A percentile compares a stretch with the other conserved stretches of the same genome.
Evolutionary conservation across 2,329 filamentous ascomycete species (phyloP).

Genomic region (Trichoderma hamatum): DNA sequence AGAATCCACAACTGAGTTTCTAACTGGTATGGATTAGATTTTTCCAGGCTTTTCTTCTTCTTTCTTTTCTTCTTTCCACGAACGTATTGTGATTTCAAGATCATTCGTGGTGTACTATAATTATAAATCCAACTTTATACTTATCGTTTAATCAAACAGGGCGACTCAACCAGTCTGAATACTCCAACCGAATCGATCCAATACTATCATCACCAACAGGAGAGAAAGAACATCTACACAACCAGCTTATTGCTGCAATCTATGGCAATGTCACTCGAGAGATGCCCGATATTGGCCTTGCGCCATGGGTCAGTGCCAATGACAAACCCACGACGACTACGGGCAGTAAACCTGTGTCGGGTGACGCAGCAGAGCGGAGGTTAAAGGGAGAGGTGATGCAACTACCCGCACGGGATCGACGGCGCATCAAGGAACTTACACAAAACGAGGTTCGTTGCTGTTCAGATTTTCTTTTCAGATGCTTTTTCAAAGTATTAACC

Average conservation of each 20-base stretch:
- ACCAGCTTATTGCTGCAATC: slow-evolving; percentile 68
- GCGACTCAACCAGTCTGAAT: slow-evolving; percentile 65
- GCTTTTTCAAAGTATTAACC: slow-evolving; percentile 30
- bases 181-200: slow-evolving; percentile 60
- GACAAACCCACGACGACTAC: slow-evolving; percentile 63
- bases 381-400: slow-evolving; percentile 73
- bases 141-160: slow-evolving; percentile 46
- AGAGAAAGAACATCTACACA: slow-evolving; percentile 66
- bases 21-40: slow-evolving; percentile 55
- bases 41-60: background rate
- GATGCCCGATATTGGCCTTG: slow-evolving; percentile 68
- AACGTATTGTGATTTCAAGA: background rate
- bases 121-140: background rate
- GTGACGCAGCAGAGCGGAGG: slow-evolving; percentile 66
- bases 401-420: slow-evolving; percentile 65
- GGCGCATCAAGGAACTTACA: slow-evolving; percentile 66
- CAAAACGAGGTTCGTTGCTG: slow-evolving; percentile 60
- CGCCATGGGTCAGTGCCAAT: slow-evolving; percentile 72
- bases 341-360: slow-evolving; percentile 64
- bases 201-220: slow-evolving; percentile 61
- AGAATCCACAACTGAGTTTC: slow-evolving; percentile 63
- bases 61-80: background rate
- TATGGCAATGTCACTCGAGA: slow-evolving; percentile 71
- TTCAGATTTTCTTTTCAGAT: background rate
- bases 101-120: background rate